Conservation (phyloP, 768 basidiomycete species). For the Lentinula guzmanii region DNA sequence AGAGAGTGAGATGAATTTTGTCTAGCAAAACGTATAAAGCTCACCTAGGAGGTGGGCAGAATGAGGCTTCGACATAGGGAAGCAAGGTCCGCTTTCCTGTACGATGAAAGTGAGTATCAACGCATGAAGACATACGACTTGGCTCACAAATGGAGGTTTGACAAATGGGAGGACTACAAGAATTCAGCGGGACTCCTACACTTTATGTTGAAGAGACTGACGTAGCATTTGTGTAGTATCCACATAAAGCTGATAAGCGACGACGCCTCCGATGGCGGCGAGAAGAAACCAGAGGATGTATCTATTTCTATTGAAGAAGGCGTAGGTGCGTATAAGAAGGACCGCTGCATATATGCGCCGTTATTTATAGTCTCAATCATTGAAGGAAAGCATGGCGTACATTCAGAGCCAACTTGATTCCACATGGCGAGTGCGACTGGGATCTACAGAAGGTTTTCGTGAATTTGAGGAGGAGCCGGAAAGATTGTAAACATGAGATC, state of each 20-base stretch:
- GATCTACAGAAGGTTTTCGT: slow-evolving; percentile 36
- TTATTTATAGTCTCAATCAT: slow-evolving; percentile 7
- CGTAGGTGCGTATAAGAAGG: slow-evolving; percentile 78
- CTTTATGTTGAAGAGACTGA: slow-evolving; percentile 18
- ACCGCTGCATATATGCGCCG: slow-evolving; percentile 43
- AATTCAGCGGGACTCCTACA: slow-evolving; percentile 1
- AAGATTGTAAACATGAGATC: slow-evolving; percentile 4
- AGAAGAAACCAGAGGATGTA: slow-evolving; percentile 62
- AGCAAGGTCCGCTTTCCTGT: slow-evolving; percentile 61
- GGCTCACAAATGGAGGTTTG: slow-evolving; percentile 53
- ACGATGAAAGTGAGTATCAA: neutral
- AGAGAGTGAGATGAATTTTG: slow-evolving; percentile 7
- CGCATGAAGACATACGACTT: neutral
- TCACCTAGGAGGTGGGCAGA: slow-evolving; percentile 77
- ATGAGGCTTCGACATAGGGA: slow-evolving; percentile 77
- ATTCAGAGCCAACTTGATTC: slow-evolving; percentile 83
- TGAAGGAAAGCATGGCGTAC: slow-evolving; percentile 28
- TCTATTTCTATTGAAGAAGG: slow-evolving; percentile 76
- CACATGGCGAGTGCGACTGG: slow-evolving; percentile 81
- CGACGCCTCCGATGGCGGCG: slow-evolving; percentile 62
- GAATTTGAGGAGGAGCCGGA: slow-evolving; percentile 1
- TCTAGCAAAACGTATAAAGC: slow-evolving; percentile 11
- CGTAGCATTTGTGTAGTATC: slow-evolving; percentile 74
- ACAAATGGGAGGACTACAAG: slow-evolving; percentile 57
- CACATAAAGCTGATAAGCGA: slow-evolving; percentile 79